phyloP scores from a whole-genome alignment of 495 filamentous ascomycete species.

The Lasiosphaeria hispida region DNA sequence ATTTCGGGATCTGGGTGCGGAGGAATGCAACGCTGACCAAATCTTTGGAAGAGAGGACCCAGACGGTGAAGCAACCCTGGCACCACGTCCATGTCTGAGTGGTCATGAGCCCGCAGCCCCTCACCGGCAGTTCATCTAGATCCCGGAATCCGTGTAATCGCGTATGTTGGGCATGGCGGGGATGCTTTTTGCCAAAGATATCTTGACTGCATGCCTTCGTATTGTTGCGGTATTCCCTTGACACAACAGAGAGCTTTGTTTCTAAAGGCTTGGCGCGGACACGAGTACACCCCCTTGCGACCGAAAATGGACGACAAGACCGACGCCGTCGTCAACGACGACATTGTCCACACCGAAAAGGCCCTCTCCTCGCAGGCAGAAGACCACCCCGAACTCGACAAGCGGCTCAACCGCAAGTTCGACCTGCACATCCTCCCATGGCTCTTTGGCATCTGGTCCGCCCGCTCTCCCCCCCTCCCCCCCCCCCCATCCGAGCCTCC shows the following conservation, averaged over 20 bases:
- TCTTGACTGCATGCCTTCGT: background rate
- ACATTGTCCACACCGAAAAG: conserved; percentile 10
- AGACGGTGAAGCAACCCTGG: background rate
- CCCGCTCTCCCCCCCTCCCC: too few species aligned
- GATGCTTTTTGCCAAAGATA: too few species aligned
- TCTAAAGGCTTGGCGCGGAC: too few species aligned
- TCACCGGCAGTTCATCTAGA: conserved; percentile 17
- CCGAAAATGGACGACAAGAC: conserved; percentile 5
- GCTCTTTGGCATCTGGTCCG: conserved; percentile 46
- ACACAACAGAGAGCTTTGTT: too few species aligned
- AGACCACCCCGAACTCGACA: conserved; percentile 17
- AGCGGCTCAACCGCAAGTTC: conserved; percentile 22
- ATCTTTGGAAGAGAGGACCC: background rate
- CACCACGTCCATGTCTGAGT: background rate
- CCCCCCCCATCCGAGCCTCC: too few species aligned
- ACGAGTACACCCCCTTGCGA: background rate
- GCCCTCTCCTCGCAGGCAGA: background rate
- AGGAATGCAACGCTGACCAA: conserved; percentile 2
- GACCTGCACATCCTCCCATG: conserved; percentile 47
- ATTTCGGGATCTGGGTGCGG: background rate
- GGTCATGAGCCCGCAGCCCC: conserved; percentile 4
- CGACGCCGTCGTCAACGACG: background rate
- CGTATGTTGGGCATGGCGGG: background rate
- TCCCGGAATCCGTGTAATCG: background rate
- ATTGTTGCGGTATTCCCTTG: background rate